Evolutionary conservation across 306 rosid species (phyloP), one percentile per base, ranked within the genome.

Genomic region (Gleditsia sinensis): DNA sequence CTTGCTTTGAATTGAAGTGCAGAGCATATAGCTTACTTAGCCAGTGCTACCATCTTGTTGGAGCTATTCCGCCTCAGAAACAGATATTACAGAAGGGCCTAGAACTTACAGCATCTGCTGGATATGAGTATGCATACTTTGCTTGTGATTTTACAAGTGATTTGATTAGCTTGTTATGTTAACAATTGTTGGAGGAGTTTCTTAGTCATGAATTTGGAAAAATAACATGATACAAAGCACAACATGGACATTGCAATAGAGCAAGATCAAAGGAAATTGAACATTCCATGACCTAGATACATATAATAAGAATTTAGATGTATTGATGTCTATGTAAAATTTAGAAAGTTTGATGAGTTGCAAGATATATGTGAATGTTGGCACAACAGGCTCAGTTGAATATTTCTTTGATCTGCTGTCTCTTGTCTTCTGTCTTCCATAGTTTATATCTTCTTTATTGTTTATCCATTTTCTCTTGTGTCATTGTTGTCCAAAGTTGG

Each of bases 1-100:
- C 96, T 5, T 94, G 94, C 86, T 89, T 90, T 68, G 94, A 94
- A 55, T 82, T 94, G 83, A 89, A 91, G 86, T 94, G 87, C 86
- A 65, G 97, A 66, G 96, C 97, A 19, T 91, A 85, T 51, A 91
- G 96, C 78, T 86, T 94, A 51, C 89, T 91, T 71, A 90, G 97
- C 63, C 98, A 89, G 79, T 94, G 97, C 42, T 94, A 94, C 83
- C 96, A 91, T 34, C 96, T 94, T 36, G 90, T 90, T 49, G 98
- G 98, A 28, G 91, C 96, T 72, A 89, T 94, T 75, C 89, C 86
- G 0, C 93, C 95, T 8, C 98, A 91, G 85, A 91, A 91, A 63
- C 96, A 91, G 55, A 82, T 90, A 19, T 78, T 94, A 19, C 83
- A 79, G 13, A 94, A 91, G 72, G 98, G 89, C 42, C 91, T 94